Evolutionary conservation across 2,329 filamentous ascomycete species (phyloP), one percentile per base, ranked within the genome.

Genomic region (Rhynchosporium secalis): DNA sequence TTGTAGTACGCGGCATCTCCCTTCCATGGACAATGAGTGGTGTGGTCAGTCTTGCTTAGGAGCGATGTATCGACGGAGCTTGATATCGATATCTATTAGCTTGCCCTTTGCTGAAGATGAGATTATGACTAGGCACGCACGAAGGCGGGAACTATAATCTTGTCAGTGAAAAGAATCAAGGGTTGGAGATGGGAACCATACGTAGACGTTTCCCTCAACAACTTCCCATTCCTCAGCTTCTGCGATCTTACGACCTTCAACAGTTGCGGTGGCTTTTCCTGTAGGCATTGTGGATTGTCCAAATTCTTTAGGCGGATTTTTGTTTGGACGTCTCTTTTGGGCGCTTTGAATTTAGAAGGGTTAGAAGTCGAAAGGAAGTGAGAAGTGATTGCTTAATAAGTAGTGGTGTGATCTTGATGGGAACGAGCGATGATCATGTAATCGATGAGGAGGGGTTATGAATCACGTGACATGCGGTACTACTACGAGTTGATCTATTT

Each of bases 201-300:
- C 78, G 68, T 81, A 81, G 65, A 81, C 73, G 66, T 81, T 81
- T 36, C 78, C 79, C 63, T 81, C 79, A 5, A 81, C 78, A 26
- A 78, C 70, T 64, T 80, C 77, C 68, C 77, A 81, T 8, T 73
- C 73, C 63, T 79, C 76, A 4, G 79, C 77, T 62, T 78, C 75
- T 51, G 79, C 79, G 67, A 81, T 76, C 48, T 75, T 71, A 47
- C 75, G 73, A 63, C 79, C 79, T 15, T 57, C 54, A 20, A 61
- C 58, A 2, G 58, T 63, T 15, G 62, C 62, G 33, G 48, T 60
- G 20, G 62, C 62, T 58, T 61, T 63, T 61, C 62, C 62, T 56
- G 56, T 75, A 0, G 84, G 83, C 38, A 86, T 78, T 0, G 83
- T 83, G 31, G 15, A 13, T 54, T 28, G 28, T 2, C 38, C 12